A percentile compares a stretch with the other conserved stretches of the same genome.
phyloP scores from a whole-genome alignment of 768 basidiomycete species.

The Phanerochaete carnosa region DNA sequence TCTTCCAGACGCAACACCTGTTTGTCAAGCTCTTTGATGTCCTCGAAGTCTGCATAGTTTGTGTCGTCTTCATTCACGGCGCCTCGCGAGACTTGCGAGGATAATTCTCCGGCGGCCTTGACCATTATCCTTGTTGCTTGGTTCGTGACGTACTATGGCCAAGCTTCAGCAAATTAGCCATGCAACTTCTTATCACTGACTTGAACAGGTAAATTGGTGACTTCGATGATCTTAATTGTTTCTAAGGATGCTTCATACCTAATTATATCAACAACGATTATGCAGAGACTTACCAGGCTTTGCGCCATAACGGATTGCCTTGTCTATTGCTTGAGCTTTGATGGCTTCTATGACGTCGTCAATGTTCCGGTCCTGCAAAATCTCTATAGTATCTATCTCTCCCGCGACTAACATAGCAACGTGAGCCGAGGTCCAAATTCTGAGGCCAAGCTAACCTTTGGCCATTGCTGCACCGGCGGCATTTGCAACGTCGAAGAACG shows the following conservation, averaged over 20 bases:
- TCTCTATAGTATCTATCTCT: constrained; percentile 35
- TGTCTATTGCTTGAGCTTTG: constrained; percentile 29
- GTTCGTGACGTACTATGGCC: constrained; percentile 45
- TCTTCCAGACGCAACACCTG: background rate
- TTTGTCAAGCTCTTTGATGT: background rate
- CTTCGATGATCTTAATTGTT: constrained; percentile 50
- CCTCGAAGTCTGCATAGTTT: background rate
- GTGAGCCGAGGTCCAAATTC: background rate
- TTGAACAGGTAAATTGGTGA: constrained; percentile 51
- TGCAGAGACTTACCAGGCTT: constrained; percentile 28
- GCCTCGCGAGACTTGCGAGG: constrained; percentile 1
- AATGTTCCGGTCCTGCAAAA: constrained; percentile 26
- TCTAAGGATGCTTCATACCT: constrained; percentile 11
- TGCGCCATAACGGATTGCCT: constrained; percentile 30
- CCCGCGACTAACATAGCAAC: constrained; percentile 22
- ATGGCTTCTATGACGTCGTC: constrained; percentile 30
- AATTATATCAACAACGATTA: background rate
- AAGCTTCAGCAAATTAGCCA: background rate
- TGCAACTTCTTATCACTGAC: constrained; percentile 20
- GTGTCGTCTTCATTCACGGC: background rate
- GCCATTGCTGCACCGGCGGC: constrained; percentile 55
- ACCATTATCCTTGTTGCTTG: constrained; percentile 54
- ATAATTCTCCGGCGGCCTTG: constrained; percentile 57
- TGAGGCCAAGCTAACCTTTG: constrained; percentile 3
- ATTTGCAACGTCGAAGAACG: constrained; percentile 55